Evolutionary conservation across 805 yeast genomes (phyloP), one percentile per base, ranked within the genome.

Genomic region (Hanseniaspora occidentalis): DNA sequence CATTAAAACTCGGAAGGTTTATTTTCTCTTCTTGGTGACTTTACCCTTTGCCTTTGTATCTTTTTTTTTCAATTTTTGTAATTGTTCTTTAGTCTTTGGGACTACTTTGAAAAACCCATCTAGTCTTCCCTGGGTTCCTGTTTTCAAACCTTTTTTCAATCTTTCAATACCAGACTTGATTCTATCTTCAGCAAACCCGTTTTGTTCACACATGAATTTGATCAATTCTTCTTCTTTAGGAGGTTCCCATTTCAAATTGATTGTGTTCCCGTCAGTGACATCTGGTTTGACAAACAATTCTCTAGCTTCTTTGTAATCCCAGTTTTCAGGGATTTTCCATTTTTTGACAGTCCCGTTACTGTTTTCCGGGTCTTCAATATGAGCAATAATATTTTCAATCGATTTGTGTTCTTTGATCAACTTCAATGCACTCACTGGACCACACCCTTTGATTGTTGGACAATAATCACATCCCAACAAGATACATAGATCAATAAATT

Each of bases 391-490:
- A 29, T 78, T 79, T 45, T 89, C 97, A 37, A 92, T 67, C 0
- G 81, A 69, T 1, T 81, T 78, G 57, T 84, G 86, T 53, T 89
- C 95, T 54, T 78, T 80, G 46, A 92, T 84, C 45, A 92, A 68
- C 54, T 92, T 89, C 47, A 73, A 67, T 0, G 96, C 98, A 1
- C 96, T 89, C 2, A 83, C 92, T 1, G 97, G 97, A 7, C 99
- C 99, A 45, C 92, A 79, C 19, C 98, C 98, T 51, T 76, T 76
- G 43, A 92, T 88, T 3, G 96, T 83, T 48, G 89, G 96, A 63
- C 96, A 85, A 60, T 92, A 92, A 65, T 92, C 99, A 61, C 98
- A 92, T 1, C 99, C 99, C 36, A 92, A 65, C 52, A 92, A 67
- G 33, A 92, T 89, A 64, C 98, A 88, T 50, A 92, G 62, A 57